A percentile compares a stretch with the other conserved stretches of the same genome.
phyloP scores from a whole-genome alignment of 1,139 yeast genomes.

The Spathaspora sp. region DNA sequence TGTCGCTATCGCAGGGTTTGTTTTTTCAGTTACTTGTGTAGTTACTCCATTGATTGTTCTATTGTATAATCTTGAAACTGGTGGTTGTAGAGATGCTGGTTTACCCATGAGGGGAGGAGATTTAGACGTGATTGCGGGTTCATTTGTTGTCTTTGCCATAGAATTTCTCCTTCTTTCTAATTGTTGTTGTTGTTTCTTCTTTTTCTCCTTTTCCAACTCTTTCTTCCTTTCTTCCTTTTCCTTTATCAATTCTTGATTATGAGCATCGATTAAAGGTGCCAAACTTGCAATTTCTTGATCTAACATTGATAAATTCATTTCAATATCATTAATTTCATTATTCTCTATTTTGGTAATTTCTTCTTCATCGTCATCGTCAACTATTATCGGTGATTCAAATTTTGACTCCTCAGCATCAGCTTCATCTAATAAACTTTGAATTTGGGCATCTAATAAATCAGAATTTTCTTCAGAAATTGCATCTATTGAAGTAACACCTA shows the following conservation, averaged over 20 bases:
- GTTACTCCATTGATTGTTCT: constrained; percentile 12
- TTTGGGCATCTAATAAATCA: constrained; percentile 36
- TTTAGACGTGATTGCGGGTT: constrained; percentile 12
- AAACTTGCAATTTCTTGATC: constrained; percentile 44
- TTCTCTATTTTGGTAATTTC: constrained; percentile 27
- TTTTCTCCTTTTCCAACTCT: constrained; percentile 23
- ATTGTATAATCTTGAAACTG: constrained; percentile 38
- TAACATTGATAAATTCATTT: constrained; percentile 30
- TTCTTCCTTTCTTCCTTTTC: constrained; percentile 24
- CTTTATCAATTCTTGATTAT: constrained; percentile 28
- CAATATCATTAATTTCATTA: constrained; percentile 19
- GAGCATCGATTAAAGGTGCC: constrained; percentile 40
- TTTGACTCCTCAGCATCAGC: constrained; percentile 18
- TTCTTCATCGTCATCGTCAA: constrained; percentile 45
- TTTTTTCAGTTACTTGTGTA: not conserved
- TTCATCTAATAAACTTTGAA: constrained; percentile 33
- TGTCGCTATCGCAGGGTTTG: constrained; percentile 5
- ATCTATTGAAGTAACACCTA: constrained; percentile 39
- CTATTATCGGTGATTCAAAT: constrained; percentile 29
- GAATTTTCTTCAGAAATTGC: constrained; percentile 37
- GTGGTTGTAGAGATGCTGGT: constrained; percentile 50
- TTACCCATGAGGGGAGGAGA: constrained; percentile 41
- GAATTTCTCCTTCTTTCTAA: constrained; percentile 14
- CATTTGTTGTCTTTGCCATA: constrained; percentile 5
- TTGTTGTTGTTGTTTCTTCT: constrained; percentile 20